Base-by-base conservation (phyloP, 495 filamentous ascomycete species). In the Penicillium bialowiezense region DNA sequence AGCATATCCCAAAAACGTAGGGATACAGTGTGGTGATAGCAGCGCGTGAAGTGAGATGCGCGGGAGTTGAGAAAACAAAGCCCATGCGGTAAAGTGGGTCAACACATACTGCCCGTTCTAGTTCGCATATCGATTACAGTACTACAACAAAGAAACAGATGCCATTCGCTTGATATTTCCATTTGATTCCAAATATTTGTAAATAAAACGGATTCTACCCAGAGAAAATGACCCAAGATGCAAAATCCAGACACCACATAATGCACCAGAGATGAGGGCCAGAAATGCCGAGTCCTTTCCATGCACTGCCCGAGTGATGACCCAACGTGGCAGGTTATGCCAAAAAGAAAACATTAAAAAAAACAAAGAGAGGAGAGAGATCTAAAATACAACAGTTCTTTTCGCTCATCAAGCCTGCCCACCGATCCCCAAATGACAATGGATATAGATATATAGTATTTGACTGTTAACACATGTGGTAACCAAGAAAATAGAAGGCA, bases 321-420 rank as follows among this genome's bases (percentile, higher is more conserved):
- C 40, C 52, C 48, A 51, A 52, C 44, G 28, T 48, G 38, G 46
- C 28, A 59, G 38, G 48, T 41, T 37, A 56, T 40, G 38, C 51
- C 44, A 56, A 43, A 32, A 50, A n/a, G n/a, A 53, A 44, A 40
- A 51, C 23, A 26, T 26, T 24, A 62, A 50, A 60, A 48, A 48
- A 47, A 40, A 41, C n/a, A 41, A 46, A 56, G 61, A 68, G 68
- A 61, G 69, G 65, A 67, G 70, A 73, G 65, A 62, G 60, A 70
- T 70, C 60, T 69, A 70, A 52, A 60, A 55, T 57, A 62, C 53
- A 69, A 47, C 29, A 54, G 32, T 52, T 48, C 41, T 62, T 61
- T 55, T 54, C 62, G 59, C 63, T 67, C 61, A 67, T 69, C 69
- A 61, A 63, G 52, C 59, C 55, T 55, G 53, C 51, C 54, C 53